Conservation (phyloP, 2,329 filamentous ascomycete species). For the Cladosporium sp. region DNA sequence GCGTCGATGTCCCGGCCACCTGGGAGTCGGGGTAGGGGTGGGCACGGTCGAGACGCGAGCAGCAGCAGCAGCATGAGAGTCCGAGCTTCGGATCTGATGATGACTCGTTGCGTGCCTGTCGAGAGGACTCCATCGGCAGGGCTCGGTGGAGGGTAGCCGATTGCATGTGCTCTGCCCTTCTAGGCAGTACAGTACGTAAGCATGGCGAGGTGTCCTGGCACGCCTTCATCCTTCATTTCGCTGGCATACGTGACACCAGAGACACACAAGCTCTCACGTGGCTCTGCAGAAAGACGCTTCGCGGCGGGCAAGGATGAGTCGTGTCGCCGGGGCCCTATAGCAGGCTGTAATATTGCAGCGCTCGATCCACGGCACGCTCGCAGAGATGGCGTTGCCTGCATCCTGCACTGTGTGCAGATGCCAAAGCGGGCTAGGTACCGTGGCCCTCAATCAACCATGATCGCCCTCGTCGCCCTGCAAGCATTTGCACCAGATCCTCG, state of each 20-base stretch:
- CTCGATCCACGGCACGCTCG: background rate
- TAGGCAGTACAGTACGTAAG: too few relatives aligned
- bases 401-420: conserved; percentile 4
- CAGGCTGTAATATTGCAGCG: background rate
- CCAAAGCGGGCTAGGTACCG: background rate
- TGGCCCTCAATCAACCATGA: background rate
- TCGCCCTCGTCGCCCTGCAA: background rate
- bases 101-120: background rate
- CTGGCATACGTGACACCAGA: background rate
- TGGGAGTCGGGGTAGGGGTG: background rate
- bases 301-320: background rate
- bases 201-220: background rate
- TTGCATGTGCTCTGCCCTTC: background rate
- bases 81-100: background rate
- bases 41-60: background rate
- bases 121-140: background rate
- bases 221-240: background rate
- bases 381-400: background rate
- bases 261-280: background rate
- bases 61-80: background rate
- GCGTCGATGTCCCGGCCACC: background rate
- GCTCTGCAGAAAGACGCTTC: too few relatives aligned
- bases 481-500: background rate
- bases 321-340: background rate
- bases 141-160: background rate